Conservation (phyloP, 78 protist genomes). For the Tieghemostelium lacteum region DNA sequence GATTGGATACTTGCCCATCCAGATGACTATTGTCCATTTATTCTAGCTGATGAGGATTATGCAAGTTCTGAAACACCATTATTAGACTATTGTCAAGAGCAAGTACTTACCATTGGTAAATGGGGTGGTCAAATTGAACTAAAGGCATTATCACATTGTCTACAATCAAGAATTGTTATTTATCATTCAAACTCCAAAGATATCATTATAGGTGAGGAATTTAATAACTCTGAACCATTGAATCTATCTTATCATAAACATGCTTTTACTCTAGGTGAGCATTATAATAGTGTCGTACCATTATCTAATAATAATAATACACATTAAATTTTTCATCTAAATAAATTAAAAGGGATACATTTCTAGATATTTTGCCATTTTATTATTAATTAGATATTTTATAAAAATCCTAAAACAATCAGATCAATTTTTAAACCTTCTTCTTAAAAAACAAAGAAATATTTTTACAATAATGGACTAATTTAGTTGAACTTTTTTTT, state of each 20-base stretch:
- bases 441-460: no score
- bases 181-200: constrained; percentile 64
- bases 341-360: no score
- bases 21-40: constrained; percentile 71
- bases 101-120: constrained; percentile 49
- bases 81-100: constrained; percentile 52
- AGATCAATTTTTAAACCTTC: no score
- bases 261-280: constrained; percentile 78
- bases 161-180: constrained; percentile 40
- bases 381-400: no score
- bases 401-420: no score
- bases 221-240: not conserved
- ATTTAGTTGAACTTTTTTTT: no score
- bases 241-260: constrained; percentile 68
- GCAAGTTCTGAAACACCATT: constrained; percentile 18
- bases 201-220: constrained; percentile 68
- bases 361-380: no score
- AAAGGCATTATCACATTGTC: constrained; percentile 54
- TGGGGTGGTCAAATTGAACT: constrained; percentile 84
- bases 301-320: no score
- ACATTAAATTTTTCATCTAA: no score
- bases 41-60: constrained; percentile 60
- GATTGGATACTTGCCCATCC: constrained; percentile 33
- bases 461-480: no score
- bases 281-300: constrained; percentile 76